Percentiles rank a stretch among this genome's conserved stretches.
Evolutionary conservation across 2,329 filamentous ascomycete species (phyloP).

Genomic region (Raffaelea albimanens): DNA sequence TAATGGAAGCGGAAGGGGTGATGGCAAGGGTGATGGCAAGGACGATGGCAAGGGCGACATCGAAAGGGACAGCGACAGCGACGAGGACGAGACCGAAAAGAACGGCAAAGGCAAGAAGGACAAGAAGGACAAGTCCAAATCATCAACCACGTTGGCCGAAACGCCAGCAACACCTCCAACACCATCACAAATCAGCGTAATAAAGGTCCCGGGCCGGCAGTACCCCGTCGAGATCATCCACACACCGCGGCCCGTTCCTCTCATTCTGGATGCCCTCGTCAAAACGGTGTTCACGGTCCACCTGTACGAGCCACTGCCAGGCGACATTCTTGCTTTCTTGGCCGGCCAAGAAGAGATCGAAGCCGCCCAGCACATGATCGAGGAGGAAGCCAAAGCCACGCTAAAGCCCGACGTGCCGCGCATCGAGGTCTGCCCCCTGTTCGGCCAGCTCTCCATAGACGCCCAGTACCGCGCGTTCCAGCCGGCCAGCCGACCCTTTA

Average conservation of each 20-base stretch:
- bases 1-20: neutral
- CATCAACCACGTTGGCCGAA: no score
- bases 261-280: conserved; percentile 73
- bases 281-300: conserved; percentile 82
- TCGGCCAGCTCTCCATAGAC: conserved; percentile 78
- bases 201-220: conserved; percentile 74
- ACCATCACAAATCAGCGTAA: conserved; percentile 28
- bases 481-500: conserved; percentile 59
- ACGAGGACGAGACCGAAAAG: neutral
- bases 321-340: conserved; percentile 86
- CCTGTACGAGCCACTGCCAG: conserved; percentile 78
- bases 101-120: no score
- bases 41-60: neutral
- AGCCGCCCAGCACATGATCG: conserved; percentile 66
- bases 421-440: conserved; percentile 66
- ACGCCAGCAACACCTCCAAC: neutral
- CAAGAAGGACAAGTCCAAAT: no score
- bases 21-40: neutral
- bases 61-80: conserved; percentile 8
- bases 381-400: conserved; percentile 59
- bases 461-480: conserved; percentile 82
- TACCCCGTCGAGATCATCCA: conserved; percentile 75
- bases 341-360: conserved; percentile 93
- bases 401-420: conserved; percentile 69
- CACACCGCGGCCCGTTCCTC: conserved; percentile 61